These are phyloP conservation scores for Mortierella alpina DNA, from an alignment of 192 early-diverging fungal species.

Conservation along the genomic window DNA sequence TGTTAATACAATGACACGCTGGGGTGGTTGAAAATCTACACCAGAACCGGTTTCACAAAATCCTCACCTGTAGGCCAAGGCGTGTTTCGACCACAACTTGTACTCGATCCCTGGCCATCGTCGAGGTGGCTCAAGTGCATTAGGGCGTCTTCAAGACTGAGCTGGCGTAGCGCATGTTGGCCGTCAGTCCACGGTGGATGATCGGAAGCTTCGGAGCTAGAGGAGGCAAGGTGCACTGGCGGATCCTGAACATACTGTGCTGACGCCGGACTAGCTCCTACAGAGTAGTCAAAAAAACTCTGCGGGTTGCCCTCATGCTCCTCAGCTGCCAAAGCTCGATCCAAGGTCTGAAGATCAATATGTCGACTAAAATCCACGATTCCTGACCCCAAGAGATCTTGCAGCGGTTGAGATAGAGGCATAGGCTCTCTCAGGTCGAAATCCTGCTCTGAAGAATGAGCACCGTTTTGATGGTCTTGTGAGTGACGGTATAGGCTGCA, in stretches of 20 bases:
- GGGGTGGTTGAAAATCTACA: no score
- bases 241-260: no score
- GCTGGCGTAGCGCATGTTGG: not conserved
- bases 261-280: no score
- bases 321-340: not conserved
- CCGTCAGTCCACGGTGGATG: not conserved
- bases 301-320: no score
- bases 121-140: slow-evolving; percentile 6
- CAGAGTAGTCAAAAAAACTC: no score
- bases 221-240: no score
- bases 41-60: no score
- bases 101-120: not conserved
- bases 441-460: not conserved
- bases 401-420: slow-evolving; percentile 21
- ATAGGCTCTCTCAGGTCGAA: not conserved
- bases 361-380: slow-evolving; percentile 33
- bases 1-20: no score
- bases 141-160: slow-evolving; percentile 10
- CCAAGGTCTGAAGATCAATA: slow-evolving; percentile 21
- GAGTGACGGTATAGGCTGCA: no score
- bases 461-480: not conserved
- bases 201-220: no score
- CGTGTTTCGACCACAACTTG: no score
- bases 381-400: slow-evolving; percentile 28
- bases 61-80: no score